Conservation (phyloP, 1,284 basidiomycete genomes). For the Ceratobasidium theobromae region DNA sequence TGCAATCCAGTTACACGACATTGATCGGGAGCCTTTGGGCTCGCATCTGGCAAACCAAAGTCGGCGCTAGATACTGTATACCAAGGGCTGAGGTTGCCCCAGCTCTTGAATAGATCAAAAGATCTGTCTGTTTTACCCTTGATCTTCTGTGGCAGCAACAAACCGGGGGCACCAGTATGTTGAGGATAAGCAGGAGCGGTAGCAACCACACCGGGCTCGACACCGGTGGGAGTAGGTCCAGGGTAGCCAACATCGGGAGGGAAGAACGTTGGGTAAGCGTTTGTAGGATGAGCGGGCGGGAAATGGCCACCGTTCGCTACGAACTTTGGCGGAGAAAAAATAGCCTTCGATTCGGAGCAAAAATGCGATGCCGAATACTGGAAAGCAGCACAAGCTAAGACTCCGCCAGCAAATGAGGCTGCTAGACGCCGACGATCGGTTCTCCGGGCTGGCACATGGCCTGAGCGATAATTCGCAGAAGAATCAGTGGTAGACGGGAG, state of each 20-base stretch:
- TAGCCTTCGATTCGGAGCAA: not conserved
- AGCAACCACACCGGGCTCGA: conserved; percentile 72
- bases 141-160: conserved; percentile 49
- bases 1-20: conserved; percentile 47
- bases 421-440: conserved; percentile 7
- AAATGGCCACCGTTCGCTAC: conserved; percentile 42
- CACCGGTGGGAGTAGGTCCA: conserved; percentile 81
- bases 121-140: conserved; percentile 26
- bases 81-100: conserved; percentile 50
- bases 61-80: conserved; percentile 43
- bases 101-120: conserved; percentile 47
- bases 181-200: conserved; percentile 77
- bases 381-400: conserved; percentile 7
- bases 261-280: conserved; percentile 65
- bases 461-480: not conserved
- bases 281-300: conserved; percentile 72
- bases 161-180: conserved; percentile 67
- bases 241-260: conserved; percentile 77
- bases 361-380: conserved; percentile 18
- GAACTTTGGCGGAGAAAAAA: not conserved
- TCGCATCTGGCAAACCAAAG: conserved; percentile 46
- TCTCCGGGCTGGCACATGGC: not conserved
- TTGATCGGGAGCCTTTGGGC: conserved; percentile 44
- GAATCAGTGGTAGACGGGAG: not conserved
- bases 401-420: conserved; percentile 20